Evolutionary conservation across 78 protist species (phyloP).

Genomic region (Monosiga brevicollis): DNA sequence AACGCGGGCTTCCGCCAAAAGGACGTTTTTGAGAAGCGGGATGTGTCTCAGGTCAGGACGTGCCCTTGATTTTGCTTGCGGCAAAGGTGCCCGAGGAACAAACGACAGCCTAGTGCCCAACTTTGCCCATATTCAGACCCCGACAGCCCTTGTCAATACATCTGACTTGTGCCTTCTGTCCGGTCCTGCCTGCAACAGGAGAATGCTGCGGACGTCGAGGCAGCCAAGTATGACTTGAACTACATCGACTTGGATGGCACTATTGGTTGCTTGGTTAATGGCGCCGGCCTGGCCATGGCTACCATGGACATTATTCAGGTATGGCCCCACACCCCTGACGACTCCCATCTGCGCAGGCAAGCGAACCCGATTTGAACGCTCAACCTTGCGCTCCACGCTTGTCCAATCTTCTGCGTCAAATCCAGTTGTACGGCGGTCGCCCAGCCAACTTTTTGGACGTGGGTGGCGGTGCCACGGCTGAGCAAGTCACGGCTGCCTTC

Average conservation of each 20-base stretch:
- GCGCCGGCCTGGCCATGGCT: slow-evolving; percentile 99
- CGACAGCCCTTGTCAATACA: too few relatives aligned
- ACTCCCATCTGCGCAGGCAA: too few relatives aligned
- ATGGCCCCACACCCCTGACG: too few relatives aligned
- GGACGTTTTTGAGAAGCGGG: slow-evolving; percentile 76
- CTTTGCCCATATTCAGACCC: too few relatives aligned
- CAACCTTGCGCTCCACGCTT: too few relatives aligned
- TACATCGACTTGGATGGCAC: slow-evolving; percentile 93
- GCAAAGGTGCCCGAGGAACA: too few relatives aligned
- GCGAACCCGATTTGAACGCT: too few relatives aligned
- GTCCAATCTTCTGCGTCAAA: not conserved
- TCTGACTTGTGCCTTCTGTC: too few relatives aligned
- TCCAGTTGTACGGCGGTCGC: slow-evolving; percentile 62
- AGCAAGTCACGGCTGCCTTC: slow-evolving; percentile 84
- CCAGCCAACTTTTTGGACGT: slow-evolving; percentile 99
- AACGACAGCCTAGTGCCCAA: too few relatives aligned
- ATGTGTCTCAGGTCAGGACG: slow-evolving; percentile 76
- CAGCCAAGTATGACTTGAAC: slow-evolving; percentile 82
- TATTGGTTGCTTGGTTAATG: slow-evolving; percentile 97
- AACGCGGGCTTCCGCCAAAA: slow-evolving; percentile 91
- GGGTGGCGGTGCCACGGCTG: slow-evolving; percentile 90
- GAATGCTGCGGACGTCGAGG: slow-evolving; percentile 64
- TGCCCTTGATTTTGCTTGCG: too few relatives aligned
- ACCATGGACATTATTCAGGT: slow-evolving; percentile 93
- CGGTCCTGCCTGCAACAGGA: too few relatives aligned